These are phyloP conservation scores for Hemileccinum impolitum DNA, from an alignment of 768 basidiomycete genomes.

Conservation along the genomic window DNA sequence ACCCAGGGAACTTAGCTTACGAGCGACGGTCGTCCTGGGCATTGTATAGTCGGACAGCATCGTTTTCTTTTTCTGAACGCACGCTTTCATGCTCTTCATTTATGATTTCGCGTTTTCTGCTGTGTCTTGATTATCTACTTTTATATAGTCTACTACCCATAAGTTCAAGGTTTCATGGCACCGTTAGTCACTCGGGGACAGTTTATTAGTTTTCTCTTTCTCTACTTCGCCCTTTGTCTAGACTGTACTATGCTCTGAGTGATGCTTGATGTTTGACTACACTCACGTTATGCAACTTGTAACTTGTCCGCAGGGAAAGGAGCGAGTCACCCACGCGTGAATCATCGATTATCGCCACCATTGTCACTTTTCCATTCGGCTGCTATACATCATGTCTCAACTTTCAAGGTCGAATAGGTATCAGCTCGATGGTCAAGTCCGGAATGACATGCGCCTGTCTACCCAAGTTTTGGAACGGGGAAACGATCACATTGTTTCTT, in stretches of 20 bases:
- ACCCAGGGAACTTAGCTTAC: constrained; percentile 53
- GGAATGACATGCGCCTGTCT: not conserved
- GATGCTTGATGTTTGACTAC: no score
- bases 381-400: constrained; percentile 3
- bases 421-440: not conserved
- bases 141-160: not conserved
- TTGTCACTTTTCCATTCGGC: not conserved
- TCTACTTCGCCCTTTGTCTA: not conserved
- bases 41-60: constrained; percentile 45
- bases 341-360: not conserved
- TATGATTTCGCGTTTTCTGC: not conserved
- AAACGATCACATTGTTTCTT: constrained; percentile 41
- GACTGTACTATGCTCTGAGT: no score
- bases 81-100: constrained; percentile 7
- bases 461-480: constrained; percentile 22
- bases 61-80: no score
- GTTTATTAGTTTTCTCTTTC: not conserved
- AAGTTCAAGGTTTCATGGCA: no score
- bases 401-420: not conserved
- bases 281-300: no score
- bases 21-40: constrained; percentile 78
- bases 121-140: not conserved
- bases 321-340: no score
- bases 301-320: no score
- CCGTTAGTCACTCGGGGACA: not conserved